Conservation (phyloP, 2,329 filamentous ascomycete species). For the Alternaria brassicae region DNA sequence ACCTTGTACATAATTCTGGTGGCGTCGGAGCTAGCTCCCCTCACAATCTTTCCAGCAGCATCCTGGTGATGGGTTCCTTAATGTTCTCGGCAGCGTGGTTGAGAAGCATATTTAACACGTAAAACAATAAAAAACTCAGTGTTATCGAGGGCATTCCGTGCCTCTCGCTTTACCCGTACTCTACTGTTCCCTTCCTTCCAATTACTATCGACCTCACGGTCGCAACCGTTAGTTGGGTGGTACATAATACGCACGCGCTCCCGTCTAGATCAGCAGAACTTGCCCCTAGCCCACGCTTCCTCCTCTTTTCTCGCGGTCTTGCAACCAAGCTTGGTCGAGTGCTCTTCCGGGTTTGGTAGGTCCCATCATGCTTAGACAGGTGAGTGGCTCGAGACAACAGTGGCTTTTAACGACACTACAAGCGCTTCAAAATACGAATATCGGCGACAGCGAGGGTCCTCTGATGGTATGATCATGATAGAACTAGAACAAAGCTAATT, state of each 20-base stretch:
- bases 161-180: background rate
- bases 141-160: background rate
- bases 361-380: background rate
- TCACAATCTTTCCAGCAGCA: background rate
- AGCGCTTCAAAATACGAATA: background rate
- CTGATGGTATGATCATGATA: background rate
- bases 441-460: background rate
- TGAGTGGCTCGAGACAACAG: background rate
- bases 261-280: background rate
- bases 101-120: background rate
- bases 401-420: background rate
- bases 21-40: constrained; percentile 5
- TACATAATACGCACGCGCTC: constrained; percentile 8
- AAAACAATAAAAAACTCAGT: constrained; percentile 13
- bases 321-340: background rate
- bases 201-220: background rate
- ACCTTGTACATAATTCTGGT: constrained; percentile 31
- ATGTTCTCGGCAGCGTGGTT: background rate
- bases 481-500: background rate
- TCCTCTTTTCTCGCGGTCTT: background rate
- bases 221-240: constrained; percentile 3
- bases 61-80: constrained; percentile 3
- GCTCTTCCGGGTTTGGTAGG: background rate
- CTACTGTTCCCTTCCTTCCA: background rate
- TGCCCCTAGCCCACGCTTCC: background rate